These are phyloP conservation scores for Lichtheimia corymbifera DNA, from an alignment of 371 early-diverging fungal genomes.

Conservation along the genomic window DNA sequence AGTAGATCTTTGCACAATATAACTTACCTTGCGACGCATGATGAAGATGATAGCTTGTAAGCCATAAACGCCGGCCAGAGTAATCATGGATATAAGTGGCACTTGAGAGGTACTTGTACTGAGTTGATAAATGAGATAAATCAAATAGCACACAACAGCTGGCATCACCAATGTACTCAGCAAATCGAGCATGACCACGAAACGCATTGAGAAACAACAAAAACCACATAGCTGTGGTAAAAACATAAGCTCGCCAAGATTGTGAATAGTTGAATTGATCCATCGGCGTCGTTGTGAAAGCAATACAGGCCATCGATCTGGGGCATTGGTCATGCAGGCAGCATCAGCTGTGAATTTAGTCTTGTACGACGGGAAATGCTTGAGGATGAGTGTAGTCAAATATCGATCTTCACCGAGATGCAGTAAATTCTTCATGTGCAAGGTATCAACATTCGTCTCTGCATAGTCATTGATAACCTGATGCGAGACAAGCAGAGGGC, in stretches of 20 bases:
- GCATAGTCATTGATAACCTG: constrained; percentile 94
- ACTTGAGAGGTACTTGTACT: constrained; percentile 56
- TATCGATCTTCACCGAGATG: constrained; percentile 88
- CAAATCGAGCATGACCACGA: constrained; percentile 89
- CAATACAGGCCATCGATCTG: constrained; percentile 91
- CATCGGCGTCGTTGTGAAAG: constrained; percentile 84
- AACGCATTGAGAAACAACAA: constrained; percentile 96
- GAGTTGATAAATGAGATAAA: constrained; percentile 70
- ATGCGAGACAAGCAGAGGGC: constrained; percentile 90
- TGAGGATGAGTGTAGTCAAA: constrained; percentile 97
- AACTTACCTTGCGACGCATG: constrained; percentile 83
- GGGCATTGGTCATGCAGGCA: constrained; percentile 90
- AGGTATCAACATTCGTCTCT: constrained; percentile 93
- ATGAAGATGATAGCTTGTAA: constrained; percentile 89
- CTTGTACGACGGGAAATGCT: constrained; percentile 97
- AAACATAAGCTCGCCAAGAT: constrained; percentile 87
- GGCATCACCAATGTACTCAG: constrained; percentile 93
- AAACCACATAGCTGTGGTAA: constrained; percentile 93
- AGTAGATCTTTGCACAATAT: constrained; percentile 74
- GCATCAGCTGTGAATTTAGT: constrained; percentile 96
- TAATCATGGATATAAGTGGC: constrained; percentile 65
- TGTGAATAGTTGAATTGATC: constrained; percentile 98
- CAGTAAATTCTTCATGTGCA: constrained; percentile 95
- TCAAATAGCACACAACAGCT: constrained; percentile 87
- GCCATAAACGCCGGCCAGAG: constrained; percentile 82